Evolutionary conservation across 2,329 filamentous ascomycete genomes (phyloP).

Genomic region (Scytalidium lignicola): DNA sequence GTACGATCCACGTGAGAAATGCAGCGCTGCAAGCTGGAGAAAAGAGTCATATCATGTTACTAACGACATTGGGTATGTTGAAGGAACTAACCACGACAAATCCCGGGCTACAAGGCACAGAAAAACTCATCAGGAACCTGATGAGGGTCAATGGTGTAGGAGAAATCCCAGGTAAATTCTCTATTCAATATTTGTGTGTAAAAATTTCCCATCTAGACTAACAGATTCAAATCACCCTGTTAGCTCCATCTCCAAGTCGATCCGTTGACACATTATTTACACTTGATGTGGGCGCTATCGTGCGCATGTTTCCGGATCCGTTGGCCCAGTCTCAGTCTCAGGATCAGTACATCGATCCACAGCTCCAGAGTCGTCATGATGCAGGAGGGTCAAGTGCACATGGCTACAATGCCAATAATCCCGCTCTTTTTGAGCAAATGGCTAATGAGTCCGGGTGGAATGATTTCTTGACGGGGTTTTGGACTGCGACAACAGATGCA

Average conservation of each 20-base stretch:
- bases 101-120: not conserved
- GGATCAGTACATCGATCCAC: no score
- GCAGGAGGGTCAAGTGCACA: no score
- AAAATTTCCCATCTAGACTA: no score
- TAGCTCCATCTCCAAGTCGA: no score
- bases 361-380: no score
- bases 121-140: not conserved
- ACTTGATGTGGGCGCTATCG: not conserved
- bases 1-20: constrained; percentile 45
- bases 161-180: not conserved
- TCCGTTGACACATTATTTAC: no score
- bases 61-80: not conserved
- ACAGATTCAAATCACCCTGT: no score
- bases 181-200: no score
- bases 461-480: not conserved
- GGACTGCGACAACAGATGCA: no score
- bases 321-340: no score
- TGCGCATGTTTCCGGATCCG: not conserved
- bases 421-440: not conserved
- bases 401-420: not conserved
- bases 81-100: not conserved
- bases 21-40: constrained; percentile 35
- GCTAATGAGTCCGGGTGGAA: not conserved
- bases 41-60: not conserved
- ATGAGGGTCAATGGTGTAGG: not conserved